Conservation (phyloP, 495 filamentous ascomycete genomes). For the Trypethelium eluteriae region DNA sequence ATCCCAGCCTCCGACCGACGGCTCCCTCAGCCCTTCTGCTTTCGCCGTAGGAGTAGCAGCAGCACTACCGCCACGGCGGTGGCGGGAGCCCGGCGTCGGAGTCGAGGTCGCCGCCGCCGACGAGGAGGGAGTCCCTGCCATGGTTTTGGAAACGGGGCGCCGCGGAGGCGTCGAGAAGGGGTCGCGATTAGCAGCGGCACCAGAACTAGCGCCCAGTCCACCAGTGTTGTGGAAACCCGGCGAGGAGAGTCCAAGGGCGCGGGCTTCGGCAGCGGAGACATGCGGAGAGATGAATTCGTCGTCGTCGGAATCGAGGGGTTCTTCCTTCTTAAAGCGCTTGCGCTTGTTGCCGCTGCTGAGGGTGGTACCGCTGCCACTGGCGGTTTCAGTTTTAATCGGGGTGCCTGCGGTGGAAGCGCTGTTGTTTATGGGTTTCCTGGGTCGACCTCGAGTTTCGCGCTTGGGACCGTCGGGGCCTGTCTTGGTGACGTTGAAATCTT, state of each 20-base stretch:
- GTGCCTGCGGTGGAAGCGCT: background rate
- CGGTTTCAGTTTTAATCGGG: background rate
- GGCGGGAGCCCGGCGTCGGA: too few species aligned
- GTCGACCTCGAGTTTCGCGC: background rate
- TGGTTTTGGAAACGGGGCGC: conserved; percentile 4
- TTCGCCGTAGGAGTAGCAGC: too few species aligned
- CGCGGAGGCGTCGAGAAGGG: background rate
- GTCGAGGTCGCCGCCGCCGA: too few species aligned
- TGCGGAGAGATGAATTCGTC: background rate
- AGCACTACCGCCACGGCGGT: too few species aligned
- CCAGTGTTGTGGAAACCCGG: background rate
- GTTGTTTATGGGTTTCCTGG: background rate
- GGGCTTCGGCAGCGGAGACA: conserved; percentile 2
- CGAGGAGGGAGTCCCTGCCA: too few species aligned
- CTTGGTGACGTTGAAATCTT: background rate
- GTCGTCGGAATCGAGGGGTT: conserved; percentile 12
- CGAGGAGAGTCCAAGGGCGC: background rate
- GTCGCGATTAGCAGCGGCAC: background rate
- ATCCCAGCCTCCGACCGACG: too few species aligned
- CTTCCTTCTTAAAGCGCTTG: background rate
- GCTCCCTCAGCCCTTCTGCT: too few species aligned
- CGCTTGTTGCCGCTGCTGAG: conserved; percentile 5
- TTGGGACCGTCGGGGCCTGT: background rate
- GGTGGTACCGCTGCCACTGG: background rate
- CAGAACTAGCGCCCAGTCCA: background rate